Evolutionary conservation across 306 rosid species (phyloP).

Genomic region (Lathyrus aphaca): DNA sequence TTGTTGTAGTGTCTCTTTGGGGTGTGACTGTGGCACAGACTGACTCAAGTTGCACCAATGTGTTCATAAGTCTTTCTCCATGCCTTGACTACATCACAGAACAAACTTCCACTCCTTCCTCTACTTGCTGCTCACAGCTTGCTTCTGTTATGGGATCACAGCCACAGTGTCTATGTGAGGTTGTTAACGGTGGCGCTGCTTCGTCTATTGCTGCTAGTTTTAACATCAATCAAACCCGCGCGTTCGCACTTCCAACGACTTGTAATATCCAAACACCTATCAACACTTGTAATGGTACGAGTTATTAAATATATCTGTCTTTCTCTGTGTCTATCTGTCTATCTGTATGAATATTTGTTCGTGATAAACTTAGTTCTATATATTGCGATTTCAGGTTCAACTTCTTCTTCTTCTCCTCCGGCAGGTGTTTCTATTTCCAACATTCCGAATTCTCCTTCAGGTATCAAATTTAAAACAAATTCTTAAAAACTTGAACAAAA

Average conservation of each 20-base stretch:
- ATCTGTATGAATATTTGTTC: neutral
- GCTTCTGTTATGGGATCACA: constrained; percentile 53
- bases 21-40: constrained; percentile 41
- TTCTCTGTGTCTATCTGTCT: neutral
- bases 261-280: constrained; percentile 59
- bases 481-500: neutral
- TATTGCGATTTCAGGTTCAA: constrained; percentile 34
- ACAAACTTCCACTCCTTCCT: constrained; percentile 48
- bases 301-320: neutral
- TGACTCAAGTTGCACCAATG: constrained; percentile 55
- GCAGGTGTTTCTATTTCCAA: constrained; percentile 27
- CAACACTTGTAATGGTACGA: constrained; percentile 50
- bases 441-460: constrained; percentile 51
- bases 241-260: constrained; percentile 51
- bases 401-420: constrained; percentile 52
- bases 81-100: constrained; percentile 65
- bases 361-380: neutral
- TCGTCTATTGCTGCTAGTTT: constrained; percentile 49
- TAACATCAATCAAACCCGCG: constrained; percentile 63
- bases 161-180: constrained; percentile 65
- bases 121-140: constrained; percentile 62
- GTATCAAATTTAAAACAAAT: constrained; percentile 32
- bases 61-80: constrained; percentile 53
- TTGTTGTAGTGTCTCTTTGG: constrained; percentile 37
- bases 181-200: constrained; percentile 51